These are phyloP conservation scores for Bauhinia variegata DNA, from an alignment of 306 rosid genomes.

Conservation along the genomic window DNA sequence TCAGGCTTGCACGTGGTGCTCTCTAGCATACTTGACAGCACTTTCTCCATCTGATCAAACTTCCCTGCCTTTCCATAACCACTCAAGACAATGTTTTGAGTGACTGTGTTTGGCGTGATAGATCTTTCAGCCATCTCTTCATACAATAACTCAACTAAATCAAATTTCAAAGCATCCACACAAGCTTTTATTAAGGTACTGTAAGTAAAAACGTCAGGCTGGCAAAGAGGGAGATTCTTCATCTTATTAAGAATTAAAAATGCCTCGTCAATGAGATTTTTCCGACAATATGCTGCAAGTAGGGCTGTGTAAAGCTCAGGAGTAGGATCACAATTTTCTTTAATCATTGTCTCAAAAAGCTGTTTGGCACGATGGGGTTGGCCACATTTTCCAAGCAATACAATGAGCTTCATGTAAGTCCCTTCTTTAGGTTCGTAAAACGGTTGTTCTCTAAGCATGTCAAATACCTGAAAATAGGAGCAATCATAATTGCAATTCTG, in stretches of 20 bases:
- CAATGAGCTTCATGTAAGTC: conserved; percentile 88
- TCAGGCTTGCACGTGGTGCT: conserved; percentile 82
- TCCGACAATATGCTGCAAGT: conserved; percentile 81
- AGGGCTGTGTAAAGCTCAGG: conserved; percentile 84
- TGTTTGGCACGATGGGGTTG: conserved; percentile 73
- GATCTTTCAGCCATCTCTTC: conserved; percentile 74
- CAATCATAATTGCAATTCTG: conserved; percentile 15
- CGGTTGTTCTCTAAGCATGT: conserved; percentile 87
- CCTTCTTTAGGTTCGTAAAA: conserved; percentile 95
- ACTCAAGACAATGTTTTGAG: conserved; percentile 85
- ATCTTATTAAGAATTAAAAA: conserved; percentile 67
- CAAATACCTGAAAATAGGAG: conserved; percentile 64
- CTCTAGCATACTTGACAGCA: conserved; percentile 81
- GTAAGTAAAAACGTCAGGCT: conserved; percentile 93
- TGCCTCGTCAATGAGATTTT: conserved; percentile 69
- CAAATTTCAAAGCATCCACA: conserved; percentile 71
- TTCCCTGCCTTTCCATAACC: conserved; percentile 92
- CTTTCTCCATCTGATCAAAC: conserved; percentile 90
- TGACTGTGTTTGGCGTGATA: conserved; percentile 77
- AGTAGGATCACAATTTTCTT: conserved; percentile 80
- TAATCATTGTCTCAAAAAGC: conserved; percentile 75
- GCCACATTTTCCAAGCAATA: conserved; percentile 81
- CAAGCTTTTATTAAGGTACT: conserved; percentile 82
- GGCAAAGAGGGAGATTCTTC: conserved; percentile 84
- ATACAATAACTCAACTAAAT: conserved; percentile 68